phyloP scores from a whole-genome alignment of 208 protist genomes.

The Leishmania tarentolae region DNA sequence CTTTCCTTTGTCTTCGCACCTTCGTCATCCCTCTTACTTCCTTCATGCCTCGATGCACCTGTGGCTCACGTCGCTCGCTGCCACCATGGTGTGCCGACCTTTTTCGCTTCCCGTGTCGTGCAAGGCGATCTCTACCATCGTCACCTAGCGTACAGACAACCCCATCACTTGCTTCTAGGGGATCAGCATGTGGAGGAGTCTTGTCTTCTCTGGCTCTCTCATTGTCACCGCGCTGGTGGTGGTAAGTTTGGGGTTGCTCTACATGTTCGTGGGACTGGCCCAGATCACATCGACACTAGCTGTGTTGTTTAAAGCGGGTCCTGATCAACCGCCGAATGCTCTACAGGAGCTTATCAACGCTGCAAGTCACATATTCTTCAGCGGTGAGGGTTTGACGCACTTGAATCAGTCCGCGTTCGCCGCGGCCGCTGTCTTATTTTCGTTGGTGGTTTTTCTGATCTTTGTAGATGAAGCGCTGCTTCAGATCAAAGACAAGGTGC shows the following conservation, averaged over 20 bases:
- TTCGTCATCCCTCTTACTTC: background rate
- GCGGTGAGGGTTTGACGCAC: constrained; percentile 9
- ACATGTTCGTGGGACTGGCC: constrained; percentile 9
- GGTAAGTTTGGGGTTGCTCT: constrained; percentile 11
- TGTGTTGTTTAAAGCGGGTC: background rate
- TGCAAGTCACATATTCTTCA: background rate
- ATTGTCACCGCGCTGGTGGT: constrained; percentile 20
- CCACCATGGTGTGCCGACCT: background rate
- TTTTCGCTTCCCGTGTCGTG: background rate
- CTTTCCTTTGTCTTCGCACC: background rate
- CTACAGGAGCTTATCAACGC: constrained; percentile 6
- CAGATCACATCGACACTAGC: constrained; percentile 6
- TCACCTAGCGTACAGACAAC: too few species aligned
- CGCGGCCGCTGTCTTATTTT: constrained; percentile 29
- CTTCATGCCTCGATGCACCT: background rate
- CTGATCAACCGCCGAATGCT: background rate
- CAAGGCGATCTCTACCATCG: background rate
- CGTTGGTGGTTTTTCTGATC: constrained; percentile 43
- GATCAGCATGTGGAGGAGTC: background rate
- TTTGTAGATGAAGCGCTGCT: constrained; percentile 53
- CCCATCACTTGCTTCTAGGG: background rate
- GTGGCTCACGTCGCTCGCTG: too few species aligned
- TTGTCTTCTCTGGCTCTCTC: constrained; percentile 11
- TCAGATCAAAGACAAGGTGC: constrained; percentile 37
- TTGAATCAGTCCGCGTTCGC: constrained; percentile 33